Percentiles rank a stretch among this genome's conserved stretches.
Evolutionary conservation across 495 filamentous ascomycete genomes (phyloP).

Genomic region (Podospora bellae-mahoneyi): DNA sequence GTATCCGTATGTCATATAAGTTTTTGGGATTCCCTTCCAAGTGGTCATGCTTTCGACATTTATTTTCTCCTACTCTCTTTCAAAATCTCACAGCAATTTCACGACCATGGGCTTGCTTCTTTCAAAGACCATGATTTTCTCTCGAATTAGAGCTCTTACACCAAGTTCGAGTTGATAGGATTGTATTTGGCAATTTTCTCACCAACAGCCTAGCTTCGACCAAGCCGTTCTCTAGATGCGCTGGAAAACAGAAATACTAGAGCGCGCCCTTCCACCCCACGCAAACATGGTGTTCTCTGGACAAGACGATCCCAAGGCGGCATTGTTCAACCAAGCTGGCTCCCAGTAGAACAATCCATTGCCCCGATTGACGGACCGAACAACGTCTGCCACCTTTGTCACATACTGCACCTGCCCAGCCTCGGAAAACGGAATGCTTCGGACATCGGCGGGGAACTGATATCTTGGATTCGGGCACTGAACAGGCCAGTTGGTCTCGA

Average conservation of each 20-base stretch:
- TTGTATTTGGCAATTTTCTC: neutral
- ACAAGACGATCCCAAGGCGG: slow-evolving; percentile 53
- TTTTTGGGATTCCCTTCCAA: neutral
- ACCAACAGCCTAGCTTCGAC: neutral
- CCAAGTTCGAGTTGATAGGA: neutral
- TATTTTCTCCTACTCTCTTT: neutral
- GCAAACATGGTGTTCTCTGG: slow-evolving; percentile 48
- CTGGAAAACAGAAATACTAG: slow-evolving; percentile 34
- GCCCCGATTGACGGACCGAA: slow-evolving; percentile 49
- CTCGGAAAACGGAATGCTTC: slow-evolving; percentile 55
- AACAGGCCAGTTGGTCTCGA: slow-evolving; percentile 67
- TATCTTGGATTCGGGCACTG: slow-evolving; percentile 54
- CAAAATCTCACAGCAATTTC: neutral
- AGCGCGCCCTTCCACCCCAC: slow-evolving; percentile 30
- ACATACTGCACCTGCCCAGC: slow-evolving; percentile 60
- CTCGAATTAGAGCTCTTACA: neutral
- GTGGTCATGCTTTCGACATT: too few species aligned
- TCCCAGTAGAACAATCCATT: slow-evolving; percentile 68
- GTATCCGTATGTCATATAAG: neutral
- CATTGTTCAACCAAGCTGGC: slow-evolving; percentile 65
- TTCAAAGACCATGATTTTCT: too few species aligned
- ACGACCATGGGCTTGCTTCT: neutral
- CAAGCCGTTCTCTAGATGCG: slow-evolving; percentile 17
- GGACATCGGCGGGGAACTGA: slow-evolving; percentile 56
- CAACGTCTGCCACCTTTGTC: slow-evolving; percentile 50